Evolutionary conservation across 1,284 basidiomycete genomes (phyloP), one percentile per base, ranked within the genome.

Genomic region (Cryptococcus sp.): DNA sequence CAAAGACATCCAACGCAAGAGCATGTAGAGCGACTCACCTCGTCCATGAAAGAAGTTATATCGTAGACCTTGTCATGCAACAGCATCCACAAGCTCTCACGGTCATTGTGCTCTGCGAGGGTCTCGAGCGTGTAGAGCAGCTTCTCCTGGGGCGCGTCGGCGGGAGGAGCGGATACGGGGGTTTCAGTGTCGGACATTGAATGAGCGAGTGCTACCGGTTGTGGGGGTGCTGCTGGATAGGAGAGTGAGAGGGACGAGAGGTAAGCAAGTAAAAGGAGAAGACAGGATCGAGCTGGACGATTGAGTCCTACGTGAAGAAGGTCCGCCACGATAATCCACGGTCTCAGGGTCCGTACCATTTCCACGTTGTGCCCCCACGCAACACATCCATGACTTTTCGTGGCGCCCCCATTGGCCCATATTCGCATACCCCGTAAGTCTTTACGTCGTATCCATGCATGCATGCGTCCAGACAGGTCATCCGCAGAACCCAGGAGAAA

Each of bases 1-100:
- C n/a, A 33, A 33, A 33, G 28, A 4, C 5, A 5, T 36, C 11
- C 36, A 44, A 12, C 8, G 33, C 36, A 49, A 45, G 16, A 52
- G 37, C 23, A 43, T n/a, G n/a, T n/a, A 21, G 18, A 47, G 9
- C 21, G 23, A 76, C 81, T 62, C 77, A 94, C 91, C 87, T 98
- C 95, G 79, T 98, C 93, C 69, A 95, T 81, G 84, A 98, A 98
- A 75, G 88, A 87, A 53, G 92, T 87, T 66, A 88, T 87, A 78
- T 96, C 84, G 82, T 98, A 98, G 57, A 98, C 95, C 76, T 94
- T 94, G 70, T 84, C 85, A 74, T 87, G 84, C 67, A 96, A 79
- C 67, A 93, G 83, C 71, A 93, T 74, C 79, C 85, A 93, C 64
- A 92, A 79, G 68, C 80, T 84, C 60, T 90, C 84, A 78, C 87